phyloP scores from a whole-genome alignment of 768 basidiomycete species.

The Cyathus striatus region DNA sequence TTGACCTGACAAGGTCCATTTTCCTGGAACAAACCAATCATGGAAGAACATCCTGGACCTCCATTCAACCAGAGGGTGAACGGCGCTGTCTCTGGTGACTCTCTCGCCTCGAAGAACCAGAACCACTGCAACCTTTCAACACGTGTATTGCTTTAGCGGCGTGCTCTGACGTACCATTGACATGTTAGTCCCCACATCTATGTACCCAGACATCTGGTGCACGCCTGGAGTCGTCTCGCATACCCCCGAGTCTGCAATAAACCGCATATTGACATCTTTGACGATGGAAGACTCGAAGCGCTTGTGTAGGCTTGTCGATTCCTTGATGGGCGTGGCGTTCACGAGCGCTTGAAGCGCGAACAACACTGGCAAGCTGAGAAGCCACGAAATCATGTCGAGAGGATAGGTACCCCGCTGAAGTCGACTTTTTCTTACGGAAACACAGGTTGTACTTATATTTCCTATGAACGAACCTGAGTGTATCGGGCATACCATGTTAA shows the following conservation, averaged over 20 bases:
- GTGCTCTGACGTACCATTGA: constrained; percentile 39
- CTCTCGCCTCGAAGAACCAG: constrained; percentile 68
- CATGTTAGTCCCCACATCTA: constrained; percentile 52
- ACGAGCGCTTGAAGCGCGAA: not conserved
- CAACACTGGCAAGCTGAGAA: not conserved
- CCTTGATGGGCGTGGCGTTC: not conserved
- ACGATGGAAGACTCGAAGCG: constrained; percentile 14
- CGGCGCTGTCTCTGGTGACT: constrained; percentile 54
- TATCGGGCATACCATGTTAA: too few relatives aligned
- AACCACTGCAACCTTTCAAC: constrained; percentile 46
- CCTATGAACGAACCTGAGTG: too few relatives aligned
- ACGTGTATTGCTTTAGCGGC: not conserved
- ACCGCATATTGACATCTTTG: constrained; percentile 32
- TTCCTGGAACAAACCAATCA: constrained; percentile 68
- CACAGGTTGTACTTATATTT: too few relatives aligned
- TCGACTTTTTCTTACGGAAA: too few relatives aligned
- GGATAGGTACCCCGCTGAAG: too few relatives aligned
- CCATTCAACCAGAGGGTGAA: constrained; percentile 69
- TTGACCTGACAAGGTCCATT: constrained; percentile 62
- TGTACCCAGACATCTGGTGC: constrained; percentile 56
- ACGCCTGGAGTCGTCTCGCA: constrained; percentile 65
- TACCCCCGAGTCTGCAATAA: constrained; percentile 52
- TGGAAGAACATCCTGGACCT: constrained; percentile 58
- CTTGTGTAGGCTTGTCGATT: not conserved
- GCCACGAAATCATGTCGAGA: not conserved